Base-by-base conservation (phyloP, 495 filamentous ascomycete genomes). In the Staphylotrichum tortipilum region DNA sequence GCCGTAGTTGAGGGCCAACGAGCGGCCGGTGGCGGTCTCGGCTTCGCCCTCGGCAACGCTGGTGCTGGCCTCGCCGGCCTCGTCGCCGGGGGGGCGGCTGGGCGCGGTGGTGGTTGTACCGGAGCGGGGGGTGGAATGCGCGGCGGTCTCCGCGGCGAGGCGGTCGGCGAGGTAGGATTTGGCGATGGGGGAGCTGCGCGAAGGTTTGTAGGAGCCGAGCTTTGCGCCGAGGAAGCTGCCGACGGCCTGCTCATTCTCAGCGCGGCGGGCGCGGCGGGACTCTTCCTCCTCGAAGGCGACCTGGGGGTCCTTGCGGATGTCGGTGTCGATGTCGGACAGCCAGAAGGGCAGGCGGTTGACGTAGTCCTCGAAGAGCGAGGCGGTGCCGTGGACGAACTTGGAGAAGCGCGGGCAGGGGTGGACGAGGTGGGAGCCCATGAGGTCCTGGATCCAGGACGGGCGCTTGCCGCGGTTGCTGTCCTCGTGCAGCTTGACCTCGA, bases 281-380 rank as follows among this genome's bases (percentile, higher is more conserved):
- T 95, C 91, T 58, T 94, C 89, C 58, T 88, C 86, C 45, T 92
- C 83, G 65, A 94, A 97, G 1, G 94, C 92, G 28, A 79, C 77
- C 61, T 92, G 83, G 3, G 92, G 92, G 62, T 98, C 92, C 56
- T 84, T 86, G 44, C 89, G 80, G 57, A 98, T 97, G 58, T 98
- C 92, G 29, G 78, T 87, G 54, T 95, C 91, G 9, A 96, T 70
- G 45, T 90, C 86, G 50, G 82, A 78, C 3, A 96, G 79, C 92
- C 92, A 98, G 75, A 97, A 95, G 4, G 92, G 92, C 49, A 98
- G 82, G 49, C 77, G 88, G 68, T 97, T 97, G 65, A 98, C 91
- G 61, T 94, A 74, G 62, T 97, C 94, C 51, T 97, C 94, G 59
- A 95, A 97, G 7, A 97, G 73, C 31, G 82, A 79, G 11, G 90